These are phyloP conservation scores for Eruca vesicaria DNA, from an alignment of 441 rosid genomes.

Conservation along the genomic window DNA sequence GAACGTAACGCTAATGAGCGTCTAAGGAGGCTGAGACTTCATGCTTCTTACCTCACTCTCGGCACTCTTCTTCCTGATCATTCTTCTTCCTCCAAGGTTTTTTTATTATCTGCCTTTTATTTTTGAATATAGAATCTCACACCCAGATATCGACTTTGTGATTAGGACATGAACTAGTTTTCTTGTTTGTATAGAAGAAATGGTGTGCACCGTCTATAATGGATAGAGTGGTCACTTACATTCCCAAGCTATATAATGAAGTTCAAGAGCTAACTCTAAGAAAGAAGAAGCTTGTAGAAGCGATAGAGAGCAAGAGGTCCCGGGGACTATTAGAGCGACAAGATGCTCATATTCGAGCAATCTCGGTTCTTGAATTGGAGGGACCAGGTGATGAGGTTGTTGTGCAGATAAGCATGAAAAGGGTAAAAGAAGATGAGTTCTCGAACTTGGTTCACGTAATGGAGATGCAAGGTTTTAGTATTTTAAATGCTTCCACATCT, in stretches of 20 bases:
- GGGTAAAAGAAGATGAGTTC: constrained; percentile 30
- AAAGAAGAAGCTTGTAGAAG: constrained; percentile 11
- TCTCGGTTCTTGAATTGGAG: constrained; percentile 29
- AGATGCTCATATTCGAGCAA: constrained; percentile 12
- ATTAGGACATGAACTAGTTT: not conserved
- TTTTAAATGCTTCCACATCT: constrained; percentile 40
- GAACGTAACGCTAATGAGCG: constrained; percentile 55
- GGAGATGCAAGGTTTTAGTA: constrained; percentile 38
- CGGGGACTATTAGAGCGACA: not conserved
- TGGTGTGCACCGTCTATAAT: constrained; percentile 43
- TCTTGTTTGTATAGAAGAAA: constrained; percentile 36
- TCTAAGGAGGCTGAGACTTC: constrained; percentile 48
- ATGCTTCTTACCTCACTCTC: constrained; percentile 43
- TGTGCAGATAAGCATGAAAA: constrained; percentile 25
- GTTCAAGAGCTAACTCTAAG: constrained; percentile 37
- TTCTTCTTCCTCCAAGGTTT: constrained; percentile 28
- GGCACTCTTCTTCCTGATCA: constrained; percentile 48
- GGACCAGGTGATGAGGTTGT: constrained; percentile 23
- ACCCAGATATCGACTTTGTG: no score
- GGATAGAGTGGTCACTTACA: constrained; percentile 43
- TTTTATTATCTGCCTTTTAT: not conserved
- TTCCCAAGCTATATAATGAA: constrained; percentile 44
- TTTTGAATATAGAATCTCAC: not conserved
- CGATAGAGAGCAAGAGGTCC: not conserved
- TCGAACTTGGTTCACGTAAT: constrained; percentile 37